Evolutionary conservation across 1,284 basidiomycete species (phyloP).

Genomic region (Cutaneotrichosporon mucoides): DNA sequence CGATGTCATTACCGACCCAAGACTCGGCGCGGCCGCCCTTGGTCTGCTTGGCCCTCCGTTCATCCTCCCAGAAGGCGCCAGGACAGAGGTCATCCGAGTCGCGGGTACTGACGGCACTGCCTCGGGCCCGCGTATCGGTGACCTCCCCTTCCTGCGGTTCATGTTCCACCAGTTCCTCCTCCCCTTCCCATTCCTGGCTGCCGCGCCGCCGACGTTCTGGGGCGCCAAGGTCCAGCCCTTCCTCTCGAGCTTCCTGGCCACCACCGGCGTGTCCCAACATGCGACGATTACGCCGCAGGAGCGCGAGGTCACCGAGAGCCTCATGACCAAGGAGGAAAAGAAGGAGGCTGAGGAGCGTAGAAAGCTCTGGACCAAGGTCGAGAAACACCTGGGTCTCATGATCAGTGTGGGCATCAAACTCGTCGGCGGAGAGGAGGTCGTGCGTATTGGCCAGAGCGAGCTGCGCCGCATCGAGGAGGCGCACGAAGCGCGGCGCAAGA

Average conservation of each 20-base stretch:
- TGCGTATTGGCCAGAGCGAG: slow-evolving; percentile 75
- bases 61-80: slow-evolving; percentile 54
- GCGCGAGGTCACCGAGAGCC: slow-evolving; percentile 30
- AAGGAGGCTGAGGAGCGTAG: slow-evolving; percentile 59
- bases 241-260: slow-evolving; percentile 63
- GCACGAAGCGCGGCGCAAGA: slow-evolving; percentile 55
- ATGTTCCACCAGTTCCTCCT: slow-evolving; percentile 86
- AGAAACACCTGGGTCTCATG: slow-evolving; percentile 77
- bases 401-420: slow-evolving; percentile 76
- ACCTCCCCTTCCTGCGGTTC: slow-evolving; percentile 81
- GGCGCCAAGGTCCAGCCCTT: slow-evolving; percentile 90
- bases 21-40: slow-evolving; percentile 64
- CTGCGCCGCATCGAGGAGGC: slow-evolving; percentile 68
- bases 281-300: slow-evolving; percentile 43
- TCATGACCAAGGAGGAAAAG: slow-evolving; percentile 52
- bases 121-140: slow-evolving; percentile 37
- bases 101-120: slow-evolving; percentile 23
- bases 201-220: slow-evolving; percentile 83
- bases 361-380: slow-evolving; percentile 64
- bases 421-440: slow-evolving; percentile 75
- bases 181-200: slow-evolving; percentile 85
- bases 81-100: slow-evolving; percentile 53
- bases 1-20: slow-evolving; percentile 58
- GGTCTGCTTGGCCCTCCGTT: slow-evolving; percentile 85
- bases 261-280: slow-evolving; percentile 51